These are phyloP conservation scores for Amaranthus tricolor DNA, from an alignment of 179 eudicot genomes.

Conservation along the genomic window DNA sequence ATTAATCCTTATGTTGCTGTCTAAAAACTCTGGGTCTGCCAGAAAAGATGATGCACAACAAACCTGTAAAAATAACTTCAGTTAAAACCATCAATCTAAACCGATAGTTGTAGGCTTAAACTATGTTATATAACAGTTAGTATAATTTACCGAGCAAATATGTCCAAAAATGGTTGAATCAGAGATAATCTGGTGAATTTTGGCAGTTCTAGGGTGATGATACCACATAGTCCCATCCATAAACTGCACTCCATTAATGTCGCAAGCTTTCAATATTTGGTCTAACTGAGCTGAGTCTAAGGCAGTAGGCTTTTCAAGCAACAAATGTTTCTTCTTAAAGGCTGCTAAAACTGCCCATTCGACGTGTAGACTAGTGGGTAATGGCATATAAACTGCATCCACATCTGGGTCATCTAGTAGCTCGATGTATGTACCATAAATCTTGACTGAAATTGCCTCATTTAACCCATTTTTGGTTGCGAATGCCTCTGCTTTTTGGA, in stretches of 20 bases:
- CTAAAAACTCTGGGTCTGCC: constrained; percentile 24
- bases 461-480: constrained; percentile 26
- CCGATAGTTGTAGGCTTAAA: background rate
- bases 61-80: constrained; percentile 23
- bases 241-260: constrained; percentile 43
- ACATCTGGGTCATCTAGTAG: constrained; percentile 42
- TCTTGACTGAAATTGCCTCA: constrained; percentile 10
- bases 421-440: constrained; percentile 42
- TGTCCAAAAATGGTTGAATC: constrained; percentile 34
- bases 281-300: constrained; percentile 36
- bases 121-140: too few species aligned
- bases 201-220: constrained; percentile 51
- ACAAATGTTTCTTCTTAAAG: constrained; percentile 47
- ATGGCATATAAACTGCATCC: constrained; percentile 46
- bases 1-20: constrained; percentile 41
- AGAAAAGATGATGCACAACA: constrained; percentile 40
- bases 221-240: constrained; percentile 63
- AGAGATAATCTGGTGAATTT: constrained; percentile 35
- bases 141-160: constrained; percentile 18
- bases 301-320: constrained; percentile 57
- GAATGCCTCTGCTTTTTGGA: constrained; percentile 40
- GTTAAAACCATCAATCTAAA: too few species aligned
- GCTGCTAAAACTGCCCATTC: constrained; percentile 51
- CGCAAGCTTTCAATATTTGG: constrained; percentile 42
- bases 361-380: constrained; percentile 43